phyloP scores from a whole-genome alignment of 1,139 yeast species.

The Nadsonia starkeyi-henricii region DNA sequence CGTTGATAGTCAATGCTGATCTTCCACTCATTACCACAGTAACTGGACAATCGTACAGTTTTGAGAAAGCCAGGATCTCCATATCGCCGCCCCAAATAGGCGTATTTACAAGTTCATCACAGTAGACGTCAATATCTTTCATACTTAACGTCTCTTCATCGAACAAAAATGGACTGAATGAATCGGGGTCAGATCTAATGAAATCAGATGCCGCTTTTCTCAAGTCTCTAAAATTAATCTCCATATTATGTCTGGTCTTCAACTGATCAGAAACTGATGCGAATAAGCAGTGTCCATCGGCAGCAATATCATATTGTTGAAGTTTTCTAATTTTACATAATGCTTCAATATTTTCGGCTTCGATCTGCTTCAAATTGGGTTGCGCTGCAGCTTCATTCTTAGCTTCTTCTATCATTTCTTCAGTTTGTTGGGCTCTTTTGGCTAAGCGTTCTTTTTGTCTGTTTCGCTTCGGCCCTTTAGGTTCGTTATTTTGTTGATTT shows the following conservation, averaged over 20 bases:
- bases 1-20: slow-evolving; percentile 46
- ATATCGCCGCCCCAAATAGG: slow-evolving; percentile 96
- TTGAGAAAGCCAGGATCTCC: slow-evolving; percentile 71
- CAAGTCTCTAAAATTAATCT: slow-evolving; percentile 36
- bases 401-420: slow-evolving; percentile 53
- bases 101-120: slow-evolving; percentile 51
- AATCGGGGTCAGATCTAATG: slow-evolving; percentile 49
- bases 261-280: slow-evolving; percentile 77
- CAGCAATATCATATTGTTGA: slow-evolving; percentile 42
- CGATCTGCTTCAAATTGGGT: slow-evolving; percentile 59
- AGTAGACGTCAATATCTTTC: slow-evolving; percentile 55
- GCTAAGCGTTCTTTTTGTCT: slow-evolving; percentile 77
- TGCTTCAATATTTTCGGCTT: slow-evolving; percentile 46
- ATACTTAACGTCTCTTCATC: slow-evolving; percentile 57
- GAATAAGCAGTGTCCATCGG: slow-evolving; percentile 92
- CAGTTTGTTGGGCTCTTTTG: slow-evolving; percentile 56
- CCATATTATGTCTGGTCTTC: slow-evolving; percentile 32
- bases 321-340: slow-evolving; percentile 38
- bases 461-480: slow-evolving; percentile 39
- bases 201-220: slow-evolving; percentile 53
- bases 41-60: slow-evolving; percentile 56
- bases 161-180: slow-evolving; percentile 67
- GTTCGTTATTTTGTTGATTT: background rate
- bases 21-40: slow-evolving; percentile 66
- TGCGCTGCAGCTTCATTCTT: slow-evolving; percentile 48